phyloP scores from a whole-genome alignment of 2,329 filamentous ascomycete species.

The Beauveria asiatica region DNA sequence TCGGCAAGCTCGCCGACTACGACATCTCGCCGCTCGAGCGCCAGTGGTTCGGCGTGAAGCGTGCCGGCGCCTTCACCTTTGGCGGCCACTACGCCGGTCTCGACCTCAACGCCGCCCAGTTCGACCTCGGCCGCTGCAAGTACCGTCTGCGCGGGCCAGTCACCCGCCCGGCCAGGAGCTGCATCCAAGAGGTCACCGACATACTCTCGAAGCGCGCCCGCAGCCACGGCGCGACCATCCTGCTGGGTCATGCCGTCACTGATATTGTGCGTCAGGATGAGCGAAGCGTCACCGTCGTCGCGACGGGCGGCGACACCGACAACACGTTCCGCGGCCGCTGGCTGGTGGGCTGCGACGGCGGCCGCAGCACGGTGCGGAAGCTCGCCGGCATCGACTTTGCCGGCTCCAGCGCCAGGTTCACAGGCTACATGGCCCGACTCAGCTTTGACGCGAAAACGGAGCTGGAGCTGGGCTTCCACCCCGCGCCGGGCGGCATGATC shows the following conservation, averaged over 20 bases:
- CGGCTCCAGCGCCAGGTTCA: constrained; percentile 28
- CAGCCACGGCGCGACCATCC: constrained; percentile 21
- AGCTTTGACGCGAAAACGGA: constrained; percentile 24
- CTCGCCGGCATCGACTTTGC: constrained; percentile 27
- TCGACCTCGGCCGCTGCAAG: constrained; percentile 22
- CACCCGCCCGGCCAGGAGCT: constrained; percentile 15
- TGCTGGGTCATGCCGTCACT: constrained; percentile 19
- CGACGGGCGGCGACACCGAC: constrained; percentile 1
- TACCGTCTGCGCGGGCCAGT: constrained; percentile 25
- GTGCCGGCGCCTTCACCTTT: constrained; percentile 13
- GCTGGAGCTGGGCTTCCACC: constrained; percentile 19
- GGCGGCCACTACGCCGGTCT: constrained; percentile 27
- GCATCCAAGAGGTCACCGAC: constrained; percentile 18
- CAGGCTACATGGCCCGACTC: constrained; percentile 25
- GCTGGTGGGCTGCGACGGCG: constrained; percentile 36
- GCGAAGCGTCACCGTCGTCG: constrained; percentile 15
- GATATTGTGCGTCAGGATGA: constrained; percentile 17
- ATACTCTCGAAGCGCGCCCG: constrained; percentile 17
- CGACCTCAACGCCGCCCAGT: constrained; percentile 18
- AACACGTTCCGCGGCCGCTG: constrained; percentile 17
- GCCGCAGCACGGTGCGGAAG: constrained; percentile 29
- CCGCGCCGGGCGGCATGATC: constrained; percentile 13
- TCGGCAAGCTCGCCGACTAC: constrained; percentile 20
- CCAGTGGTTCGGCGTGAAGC: constrained; percentile 10
- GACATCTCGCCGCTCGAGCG: constrained; percentile 13